Evolutionary conservation across 345 rosid genomes (phyloP).

Genomic region (Eutrema yunnanense): DNA sequence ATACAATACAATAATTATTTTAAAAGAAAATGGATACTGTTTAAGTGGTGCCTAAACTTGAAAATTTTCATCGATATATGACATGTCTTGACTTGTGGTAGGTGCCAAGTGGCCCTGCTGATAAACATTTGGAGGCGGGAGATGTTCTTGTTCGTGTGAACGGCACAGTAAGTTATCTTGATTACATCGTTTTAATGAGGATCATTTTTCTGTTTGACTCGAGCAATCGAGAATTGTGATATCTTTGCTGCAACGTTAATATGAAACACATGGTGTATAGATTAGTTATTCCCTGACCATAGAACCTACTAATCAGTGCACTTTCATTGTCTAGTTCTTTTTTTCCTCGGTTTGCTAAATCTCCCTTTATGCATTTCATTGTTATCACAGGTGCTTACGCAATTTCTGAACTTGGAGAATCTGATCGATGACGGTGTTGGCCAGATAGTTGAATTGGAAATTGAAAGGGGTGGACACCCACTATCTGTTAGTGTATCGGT

Average conservation of each 20-base stretch:
- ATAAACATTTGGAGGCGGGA: slow-evolving; percentile 79
- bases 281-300: slow-evolving; percentile 1
- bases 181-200: neutral
- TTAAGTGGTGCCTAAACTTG: neutral
- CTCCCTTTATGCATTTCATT: slow-evolving; percentile 17
- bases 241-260: neutral
- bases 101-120: slow-evolving; percentile 97
- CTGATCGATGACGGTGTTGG: slow-evolving; percentile 77
- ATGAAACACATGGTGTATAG: neutral
- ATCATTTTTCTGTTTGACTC: neutral
- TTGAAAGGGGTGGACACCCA: slow-evolving; percentile 89
- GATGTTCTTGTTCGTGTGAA: slow-evolving; percentile 91
- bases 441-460: slow-evolving; percentile 51
- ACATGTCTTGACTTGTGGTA: slow-evolving; percentile 33
- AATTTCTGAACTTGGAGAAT: slow-evolving; percentile 72
- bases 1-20: neutral
- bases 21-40: neutral
- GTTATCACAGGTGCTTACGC: slow-evolving; percentile 70
- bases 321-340: neutral
- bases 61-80: neutral
- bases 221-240: neutral
- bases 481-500: slow-evolving; percentile 58
- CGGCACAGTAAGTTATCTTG: slow-evolving; percentile 58
- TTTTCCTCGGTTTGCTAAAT: neutral
- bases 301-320: slow-evolving; percentile 3